These are phyloP conservation scores for Cylindrotheca closterium DNA, from an alignment of 108 stramenopile species.

Conservation along the genomic window DNA sequence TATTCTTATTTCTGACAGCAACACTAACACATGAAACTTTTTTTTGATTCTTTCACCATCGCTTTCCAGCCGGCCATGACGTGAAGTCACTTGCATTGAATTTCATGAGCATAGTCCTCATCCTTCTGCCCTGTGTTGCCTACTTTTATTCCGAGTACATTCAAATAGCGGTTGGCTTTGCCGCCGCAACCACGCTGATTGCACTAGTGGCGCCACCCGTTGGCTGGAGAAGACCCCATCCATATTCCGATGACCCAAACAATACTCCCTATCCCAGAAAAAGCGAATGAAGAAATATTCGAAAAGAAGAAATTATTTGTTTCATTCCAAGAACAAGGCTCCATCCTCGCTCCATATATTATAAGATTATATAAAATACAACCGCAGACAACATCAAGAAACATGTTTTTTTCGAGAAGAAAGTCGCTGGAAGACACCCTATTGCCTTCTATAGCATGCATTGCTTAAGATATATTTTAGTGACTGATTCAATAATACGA, in stretches of 20 bases:
- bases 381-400: too few species aligned
- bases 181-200: conserved; percentile 40
- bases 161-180: conserved; percentile 29
- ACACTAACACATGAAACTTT: too few species aligned
- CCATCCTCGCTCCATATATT: too few species aligned
- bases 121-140: conserved; percentile 62
- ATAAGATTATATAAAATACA: too few species aligned
- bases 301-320: neutral
- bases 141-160: conserved; percentile 37
- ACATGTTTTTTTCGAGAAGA: too few species aligned
- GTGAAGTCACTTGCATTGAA: conserved; percentile 74
- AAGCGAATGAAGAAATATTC: conserved; percentile 8
- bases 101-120: conserved; percentile 52
- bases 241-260: conserved; percentile 67
- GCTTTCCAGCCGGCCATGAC: conserved; percentile 54
- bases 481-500: too few species aligned
- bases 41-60: neutral
- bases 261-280: conserved; percentile 59
- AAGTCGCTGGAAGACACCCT: too few species aligned
- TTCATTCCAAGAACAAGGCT: too few species aligned
- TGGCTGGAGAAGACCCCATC: conserved; percentile 80
- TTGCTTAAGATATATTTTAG: too few species aligned
- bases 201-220: conserved; percentile 68
- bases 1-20: too few species aligned
- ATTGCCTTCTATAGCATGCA: too few species aligned